phyloP scores from a whole-genome alignment of 768 basidiomycete species.

The Xerocomellus amylosporus region DNA sequence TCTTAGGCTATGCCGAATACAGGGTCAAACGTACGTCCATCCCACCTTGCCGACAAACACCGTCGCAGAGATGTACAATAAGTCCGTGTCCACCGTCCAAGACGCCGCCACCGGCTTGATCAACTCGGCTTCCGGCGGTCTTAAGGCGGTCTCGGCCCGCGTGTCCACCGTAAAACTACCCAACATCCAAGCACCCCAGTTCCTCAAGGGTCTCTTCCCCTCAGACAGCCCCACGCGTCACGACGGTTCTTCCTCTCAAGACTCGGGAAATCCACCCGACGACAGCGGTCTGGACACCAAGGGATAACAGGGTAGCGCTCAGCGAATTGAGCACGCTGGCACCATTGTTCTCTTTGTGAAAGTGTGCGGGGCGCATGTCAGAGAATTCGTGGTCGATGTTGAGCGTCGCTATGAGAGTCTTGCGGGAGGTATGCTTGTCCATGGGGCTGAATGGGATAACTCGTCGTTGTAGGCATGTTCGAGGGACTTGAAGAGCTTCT shows the following conservation, averaged over 20 bases:
- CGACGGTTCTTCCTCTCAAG: slow-evolving; percentile 34
- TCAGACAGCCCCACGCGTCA: slow-evolving; percentile 31
- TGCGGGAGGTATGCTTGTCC: slow-evolving; percentile 77
- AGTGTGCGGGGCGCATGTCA: slow-evolving; percentile 85
- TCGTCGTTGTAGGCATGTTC: slow-evolving; percentile 81
- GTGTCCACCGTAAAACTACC: slow-evolving; percentile 60
- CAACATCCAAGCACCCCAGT: slow-evolving; percentile 57
- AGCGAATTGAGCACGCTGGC: slow-evolving; percentile 78
- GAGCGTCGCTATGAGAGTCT: slow-evolving; percentile 94
- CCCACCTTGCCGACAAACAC: neutral
- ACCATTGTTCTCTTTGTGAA: slow-evolving; percentile 74
- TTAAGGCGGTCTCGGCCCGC: slow-evolving; percentile 59
- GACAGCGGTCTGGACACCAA: slow-evolving; percentile 43
- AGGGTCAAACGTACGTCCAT: slow-evolving; percentile 80
- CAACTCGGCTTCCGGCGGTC: slow-evolving; percentile 65
- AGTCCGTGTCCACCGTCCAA: slow-evolving; percentile 59
- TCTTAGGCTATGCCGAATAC: slow-evolving; percentile 92
- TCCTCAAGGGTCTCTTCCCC: slow-evolving; percentile 63
- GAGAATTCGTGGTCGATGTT: slow-evolving; percentile 98
- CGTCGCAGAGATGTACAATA: slow-evolving; percentile 62
- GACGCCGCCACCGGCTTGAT: slow-evolving; percentile 61
- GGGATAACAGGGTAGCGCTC: slow-evolving; percentile 70
- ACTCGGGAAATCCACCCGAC: slow-evolving; percentile 35
- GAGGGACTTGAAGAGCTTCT: slow-evolving; percentile 91
- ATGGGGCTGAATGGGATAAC: slow-evolving; percentile 75